A percentile compares a stretch with the other conserved stretches of the same genome.
Conservation (phyloP, 2,329 filamentous ascomycete genomes). For the Scedosporium dehoogii region DNA sequence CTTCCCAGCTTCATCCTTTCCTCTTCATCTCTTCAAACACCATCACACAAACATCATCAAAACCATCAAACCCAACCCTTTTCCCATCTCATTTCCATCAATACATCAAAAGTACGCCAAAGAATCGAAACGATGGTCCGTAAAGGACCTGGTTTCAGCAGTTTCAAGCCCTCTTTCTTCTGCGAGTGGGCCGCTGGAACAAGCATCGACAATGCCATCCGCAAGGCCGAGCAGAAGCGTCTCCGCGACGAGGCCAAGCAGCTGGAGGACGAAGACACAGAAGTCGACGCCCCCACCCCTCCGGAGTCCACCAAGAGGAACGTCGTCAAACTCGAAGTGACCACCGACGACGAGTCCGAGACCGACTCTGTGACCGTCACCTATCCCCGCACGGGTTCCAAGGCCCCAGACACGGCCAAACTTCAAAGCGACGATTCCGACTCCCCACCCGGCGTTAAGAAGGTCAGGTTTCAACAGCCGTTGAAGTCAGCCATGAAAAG, state of each 20-base stretch:
- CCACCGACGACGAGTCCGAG: slow-evolving; percentile 42
- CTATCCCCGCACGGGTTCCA: slow-evolving; percentile 27
- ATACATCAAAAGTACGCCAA: background rate
- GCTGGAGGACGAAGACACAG: slow-evolving; percentile 10
- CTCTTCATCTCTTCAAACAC: background rate
- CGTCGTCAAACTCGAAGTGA: slow-evolving; percentile 30
- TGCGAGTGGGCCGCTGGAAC: slow-evolving; percentile 32
- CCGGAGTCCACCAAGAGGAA: slow-evolving; percentile 11
- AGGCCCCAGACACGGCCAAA: background rate
- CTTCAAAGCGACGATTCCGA: background rate
- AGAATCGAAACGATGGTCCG: background rate
- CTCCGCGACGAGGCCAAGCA: background rate
- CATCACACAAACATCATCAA: background rate
- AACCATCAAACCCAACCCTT: background rate
- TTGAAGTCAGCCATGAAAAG: slow-evolving; percentile 29
- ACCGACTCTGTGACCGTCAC: slow-evolving; percentile 38
- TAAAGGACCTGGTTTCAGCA: background rate
- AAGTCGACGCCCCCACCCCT: slow-evolving; percentile 4
- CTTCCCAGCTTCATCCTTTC: background rate
- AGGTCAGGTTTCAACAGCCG: slow-evolving; percentile 30
- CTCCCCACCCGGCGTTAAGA: slow-evolving; percentile 20
- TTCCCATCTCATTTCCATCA: background rate
- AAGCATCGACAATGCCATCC: slow-evolving; percentile 20
- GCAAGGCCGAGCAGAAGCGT: slow-evolving; percentile 15
- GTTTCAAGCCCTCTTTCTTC: slow-evolving; percentile 14